Percentiles rank a stretch among this genome's conserved stretches.
Conservation (phyloP, 2,329 filamentous ascomycete species). For the Aspergillus pseudoglaucus region DNA sequence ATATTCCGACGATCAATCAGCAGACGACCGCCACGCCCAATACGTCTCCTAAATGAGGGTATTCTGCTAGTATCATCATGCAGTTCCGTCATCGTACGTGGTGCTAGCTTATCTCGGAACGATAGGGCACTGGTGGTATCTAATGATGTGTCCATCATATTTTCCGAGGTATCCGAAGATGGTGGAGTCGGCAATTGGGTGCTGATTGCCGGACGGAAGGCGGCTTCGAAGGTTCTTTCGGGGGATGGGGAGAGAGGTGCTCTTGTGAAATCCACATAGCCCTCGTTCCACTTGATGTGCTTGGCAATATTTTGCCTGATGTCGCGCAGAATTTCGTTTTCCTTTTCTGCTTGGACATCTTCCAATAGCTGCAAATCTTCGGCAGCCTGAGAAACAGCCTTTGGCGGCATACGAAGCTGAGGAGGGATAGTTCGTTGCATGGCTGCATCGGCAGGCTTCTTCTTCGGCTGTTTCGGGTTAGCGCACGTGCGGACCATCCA, state of each 20-base stretch:
- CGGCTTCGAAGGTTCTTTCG: slow-evolving; percentile 55
- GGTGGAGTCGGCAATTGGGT: slow-evolving; percentile 56
- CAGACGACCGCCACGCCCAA: slow-evolving; percentile 75
- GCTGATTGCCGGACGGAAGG: slow-evolving; percentile 62
- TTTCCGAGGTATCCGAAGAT: slow-evolving; percentile 43
- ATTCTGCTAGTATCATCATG: slow-evolving; percentile 39
- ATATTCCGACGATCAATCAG: slow-evolving; percentile 81
- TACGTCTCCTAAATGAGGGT: slow-evolving; percentile 73
- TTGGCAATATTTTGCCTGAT: slow-evolving; percentile 83
- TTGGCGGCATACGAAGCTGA: slow-evolving; percentile 63
- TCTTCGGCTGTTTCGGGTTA: slow-evolving; percentile 57
- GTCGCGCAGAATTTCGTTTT: slow-evolving; percentile 71
- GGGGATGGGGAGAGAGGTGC: slow-evolving; percentile 74
- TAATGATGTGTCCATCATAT: slow-evolving; percentile 32
- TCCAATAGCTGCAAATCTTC: slow-evolving; percentile 71
- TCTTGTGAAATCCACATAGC: slow-evolving; percentile 81
- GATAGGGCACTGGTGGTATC: slow-evolving; percentile 27
- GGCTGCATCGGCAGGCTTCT: slow-evolving; percentile 56
- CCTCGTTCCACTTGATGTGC: slow-evolving; percentile 85
- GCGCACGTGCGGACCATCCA: slow-evolving; percentile 15
- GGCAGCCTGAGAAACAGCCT: slow-evolving; percentile 67
- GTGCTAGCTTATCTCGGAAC: slow-evolving; percentile 32
- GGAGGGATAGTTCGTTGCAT: slow-evolving; percentile 57
- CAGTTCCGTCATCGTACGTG: slow-evolving; percentile 38
- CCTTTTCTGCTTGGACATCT: slow-evolving; percentile 72